Percentiles rank a stretch among this genome's conserved stretches.
phyloP scores from a whole-genome alignment of 106 monocot species.

The Allium fistulosum region DNA sequence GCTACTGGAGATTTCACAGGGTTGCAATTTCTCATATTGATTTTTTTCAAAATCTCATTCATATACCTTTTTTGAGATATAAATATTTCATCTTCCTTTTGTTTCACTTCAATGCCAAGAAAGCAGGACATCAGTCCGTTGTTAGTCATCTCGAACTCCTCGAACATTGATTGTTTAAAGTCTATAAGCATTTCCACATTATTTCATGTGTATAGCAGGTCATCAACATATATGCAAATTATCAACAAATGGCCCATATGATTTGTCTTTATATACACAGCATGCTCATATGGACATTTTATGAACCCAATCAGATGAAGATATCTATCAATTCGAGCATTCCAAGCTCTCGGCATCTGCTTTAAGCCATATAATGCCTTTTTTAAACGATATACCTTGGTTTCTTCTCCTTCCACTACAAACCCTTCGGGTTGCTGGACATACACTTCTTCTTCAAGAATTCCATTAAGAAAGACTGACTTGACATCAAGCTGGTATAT shows the following conservation, averaged over 20 bases:
- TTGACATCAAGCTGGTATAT: conserved; percentile 2
- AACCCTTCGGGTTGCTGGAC: background rate
- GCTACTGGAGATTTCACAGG: background rate
- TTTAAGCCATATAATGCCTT: conserved; percentile 4
- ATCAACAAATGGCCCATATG: too few relatives aligned
- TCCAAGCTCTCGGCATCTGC: background rate
- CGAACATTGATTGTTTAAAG: too few relatives aligned
- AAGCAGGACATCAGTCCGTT: too few relatives aligned
- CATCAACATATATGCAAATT: background rate
- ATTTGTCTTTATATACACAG: too few relatives aligned
- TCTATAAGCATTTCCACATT: too few relatives aligned
- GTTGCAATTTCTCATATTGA: background rate
- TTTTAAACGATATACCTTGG: background rate
- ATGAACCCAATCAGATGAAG: too few relatives aligned
- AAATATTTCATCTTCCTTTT: too few relatives aligned
- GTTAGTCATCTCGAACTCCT: background rate
- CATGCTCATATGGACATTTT: too few relatives aligned
- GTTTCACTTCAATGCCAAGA: background rate
- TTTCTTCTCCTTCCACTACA: background rate
- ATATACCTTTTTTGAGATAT: background rate
- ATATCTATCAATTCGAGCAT: background rate
- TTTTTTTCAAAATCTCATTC: background rate
- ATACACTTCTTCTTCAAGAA: conserved; percentile 5
- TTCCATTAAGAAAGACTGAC: background rate
- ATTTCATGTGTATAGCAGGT: too few relatives aligned